Evolutionary conservation across 2,329 filamentous ascomycete genomes (phyloP), one percentile per base, ranked within the genome.

Genomic region (Penicillium sp.): DNA sequence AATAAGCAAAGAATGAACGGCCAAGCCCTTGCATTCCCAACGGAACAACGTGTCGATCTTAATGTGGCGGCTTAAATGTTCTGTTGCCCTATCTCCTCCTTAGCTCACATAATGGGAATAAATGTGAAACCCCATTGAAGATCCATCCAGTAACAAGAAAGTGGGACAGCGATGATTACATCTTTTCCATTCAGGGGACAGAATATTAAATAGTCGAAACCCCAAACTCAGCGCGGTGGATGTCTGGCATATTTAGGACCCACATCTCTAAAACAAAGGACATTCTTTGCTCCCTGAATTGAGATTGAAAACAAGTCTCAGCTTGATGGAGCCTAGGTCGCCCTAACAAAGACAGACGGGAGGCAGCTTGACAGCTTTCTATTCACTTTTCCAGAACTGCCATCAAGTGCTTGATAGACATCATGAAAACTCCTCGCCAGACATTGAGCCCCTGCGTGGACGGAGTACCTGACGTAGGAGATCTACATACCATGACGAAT

Each of bases 1-100:
- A 45, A 45, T 45, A 45, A 45, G 42, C 42, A 45, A 45, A 45
- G 42, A 45, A 45, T 45, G 42, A 21, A 45, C 31, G 42, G 28
- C 42, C 6, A 19, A 45, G 42, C 42, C 42, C 42, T 45, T 45
- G 42, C 42, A 45, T 45, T n/a, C 42, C 42, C 9, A 31, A 31
- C 42, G 42, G 26, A 31, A 23, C 9, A 21, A n/a, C 26, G 16
- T 45, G 42, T 45, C 42, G 42, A 45, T 45, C 42, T 45, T 45
- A 45, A 45, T 45, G 42, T 45, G 28, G 42, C 42, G 26, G 28
- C 42, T 45, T 45, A 33, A 45, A 45, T 31, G 42, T 9, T 21
- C n/a, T 21, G 8, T 45, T 45, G 28, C 42, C 42, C 28, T 29
- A 16, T 43, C 39, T 16, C 39, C 28, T 31, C 42, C 42, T 44